Evolutionary conservation across 2,329 filamentous ascomycete species (phyloP), one percentile per base, ranked within the genome.

Genomic region (Aspergillus sp.): DNA sequence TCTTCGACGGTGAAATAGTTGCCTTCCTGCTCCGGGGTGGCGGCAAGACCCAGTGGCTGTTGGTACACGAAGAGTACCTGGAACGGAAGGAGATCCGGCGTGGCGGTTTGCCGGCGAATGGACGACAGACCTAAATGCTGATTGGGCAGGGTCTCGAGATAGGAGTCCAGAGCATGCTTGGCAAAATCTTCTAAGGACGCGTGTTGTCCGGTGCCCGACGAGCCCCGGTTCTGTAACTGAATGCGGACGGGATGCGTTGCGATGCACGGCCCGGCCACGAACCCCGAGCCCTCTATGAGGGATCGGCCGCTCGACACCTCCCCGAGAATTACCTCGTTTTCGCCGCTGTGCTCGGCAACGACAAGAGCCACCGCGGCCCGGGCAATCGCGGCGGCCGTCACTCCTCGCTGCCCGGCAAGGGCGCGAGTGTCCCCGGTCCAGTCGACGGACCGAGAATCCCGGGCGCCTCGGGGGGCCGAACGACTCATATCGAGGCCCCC

Each of bases 1-100:
- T 31, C 29, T 31, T 31, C 29, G 29, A 31, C 29, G 29, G 29
- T 31, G 29, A 31, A 31, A 9, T 31, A 31, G 29, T 31, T 31
- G 29, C 29, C 29, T 5, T 31, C 29, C 9, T 31, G 29, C 29
- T 31, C 29, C 29, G 4, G 29, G 4, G 29, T 31, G 9, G 29
- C 9, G 5, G 29, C 6, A n/a, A 20, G n/a, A 1, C 24, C 29
- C 9, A 31, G 29, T 9, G 29, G 29, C 29, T 54, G 52, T 20
- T 56, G 57, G n/a, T 56, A 59, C 18, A 59, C 57, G 20, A 53
- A 59, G 9, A 59, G 50, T 6, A 56, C 54, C 24, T 56, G 57
- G n/a, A 59, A 59, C 18, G 57, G 57, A 20, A 59, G 24, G 9
- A 42, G 45, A 32, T 53, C 54, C 1, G 54, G 49, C 18, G 32